These are phyloP conservation scores for Pseudogymnoascus sp. DNA, from an alignment of 2,329 filamentous ascomycete genomes.

Conservation along the genomic window DNA sequence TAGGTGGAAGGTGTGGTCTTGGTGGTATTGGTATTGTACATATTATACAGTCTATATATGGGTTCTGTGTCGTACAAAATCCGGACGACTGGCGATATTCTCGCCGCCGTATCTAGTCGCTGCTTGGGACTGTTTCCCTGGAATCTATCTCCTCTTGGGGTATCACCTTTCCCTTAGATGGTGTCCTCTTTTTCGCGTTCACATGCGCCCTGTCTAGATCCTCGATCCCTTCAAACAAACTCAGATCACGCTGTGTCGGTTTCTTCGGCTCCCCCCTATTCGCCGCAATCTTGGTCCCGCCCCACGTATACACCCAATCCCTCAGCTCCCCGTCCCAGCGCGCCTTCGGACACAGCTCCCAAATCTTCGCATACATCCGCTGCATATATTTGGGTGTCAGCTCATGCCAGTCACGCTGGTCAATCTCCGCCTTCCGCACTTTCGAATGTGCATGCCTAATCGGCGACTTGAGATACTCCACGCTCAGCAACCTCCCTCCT, in stretches of 20 bases:
- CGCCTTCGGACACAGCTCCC: constrained; percentile 37
- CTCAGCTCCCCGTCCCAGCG: constrained; percentile 24
- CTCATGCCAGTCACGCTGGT: constrained; percentile 14
- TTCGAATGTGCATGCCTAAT: constrained; percentile 8
- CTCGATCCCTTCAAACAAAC: constrained; percentile 42
- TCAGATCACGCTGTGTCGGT: constrained; percentile 26
- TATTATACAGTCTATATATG: constrained; percentile 4
- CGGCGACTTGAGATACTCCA: constrained; percentile 12
- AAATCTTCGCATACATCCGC: constrained; percentile 39
- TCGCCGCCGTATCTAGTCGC: not conserved
- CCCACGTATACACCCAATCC: constrained; percentile 38
- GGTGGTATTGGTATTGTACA: constrained; percentile 21
- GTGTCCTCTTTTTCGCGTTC: not conserved
- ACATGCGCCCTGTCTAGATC: not conserved
- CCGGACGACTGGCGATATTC: not conserved
- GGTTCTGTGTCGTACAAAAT: not conserved
- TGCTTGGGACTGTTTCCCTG: not conserved
- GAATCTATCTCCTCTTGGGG: not conserved
- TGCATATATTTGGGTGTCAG: constrained; percentile 36
- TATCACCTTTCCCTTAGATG: not conserved
- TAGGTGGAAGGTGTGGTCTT: constrained; percentile 21
- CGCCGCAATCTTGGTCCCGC: constrained; percentile 25
- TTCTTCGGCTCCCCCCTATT: constrained; percentile 24
- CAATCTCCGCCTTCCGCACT: not conserved
- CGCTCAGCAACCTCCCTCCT: not conserved